Evolutionary conservation across 371 early-diverging fungal species (phyloP).

Genomic region (Funneliformis caledonium): DNA sequence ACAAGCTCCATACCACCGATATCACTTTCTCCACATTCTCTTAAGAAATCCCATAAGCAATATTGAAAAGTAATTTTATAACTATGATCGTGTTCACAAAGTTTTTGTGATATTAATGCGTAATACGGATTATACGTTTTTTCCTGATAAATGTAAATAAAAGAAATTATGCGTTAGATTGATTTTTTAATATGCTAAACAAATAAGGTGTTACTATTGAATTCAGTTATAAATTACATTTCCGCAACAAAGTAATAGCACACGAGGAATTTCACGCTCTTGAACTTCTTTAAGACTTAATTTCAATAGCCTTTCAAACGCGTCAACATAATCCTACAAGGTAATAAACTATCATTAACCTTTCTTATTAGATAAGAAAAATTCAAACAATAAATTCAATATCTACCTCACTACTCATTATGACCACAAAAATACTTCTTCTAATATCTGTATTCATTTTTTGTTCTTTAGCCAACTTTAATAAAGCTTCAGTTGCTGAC

Average conservation of each 20-base stretch:
- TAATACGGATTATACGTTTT: constrained; percentile 94
- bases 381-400: neutral
- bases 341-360: neutral
- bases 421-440: constrained; percentile 86
- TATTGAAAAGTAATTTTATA: constrained; percentile 94
- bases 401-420: constrained; percentile 87
- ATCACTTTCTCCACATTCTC: constrained; percentile 77
- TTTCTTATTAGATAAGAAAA: neutral
- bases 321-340: constrained; percentile 87
- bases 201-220: neutral
- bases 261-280: constrained; percentile 93
- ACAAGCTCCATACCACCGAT: constrained; percentile 75
- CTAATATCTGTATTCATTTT: constrained; percentile 97
- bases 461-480: constrained; percentile 82
- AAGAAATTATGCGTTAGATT: neutral
- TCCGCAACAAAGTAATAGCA: constrained; percentile 87
- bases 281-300: constrained; percentile 87
- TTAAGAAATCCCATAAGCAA: constrained; percentile 90
- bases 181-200: constrained; percentile 1
- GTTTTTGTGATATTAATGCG: constrained; percentile 76
- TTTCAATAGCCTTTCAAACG: constrained; percentile 83
- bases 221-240: constrained; percentile 60
- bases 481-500: constrained; percentile 63
- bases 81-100: constrained; percentile 78
- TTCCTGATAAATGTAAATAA: constrained; percentile 59